phyloP scores from a whole-genome alignment of 2,329 filamentous ascomycete genomes.

The Talaromyces sp. region DNA sequence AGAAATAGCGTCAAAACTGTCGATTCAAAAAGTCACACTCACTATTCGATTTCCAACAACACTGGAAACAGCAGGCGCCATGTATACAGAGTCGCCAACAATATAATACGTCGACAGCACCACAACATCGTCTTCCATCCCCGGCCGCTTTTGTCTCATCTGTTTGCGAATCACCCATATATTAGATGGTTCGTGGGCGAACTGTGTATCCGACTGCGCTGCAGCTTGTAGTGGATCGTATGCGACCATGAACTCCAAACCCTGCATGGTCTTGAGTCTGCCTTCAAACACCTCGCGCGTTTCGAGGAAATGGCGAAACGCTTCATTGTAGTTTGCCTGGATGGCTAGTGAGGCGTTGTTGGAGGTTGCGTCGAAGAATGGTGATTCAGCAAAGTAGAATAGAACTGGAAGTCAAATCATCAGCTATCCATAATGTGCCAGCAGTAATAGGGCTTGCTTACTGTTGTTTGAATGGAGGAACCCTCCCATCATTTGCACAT shows the following conservation, averaged over 20 bases:
- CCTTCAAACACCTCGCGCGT: constrained; percentile 55
- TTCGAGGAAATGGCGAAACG: constrained; percentile 47
- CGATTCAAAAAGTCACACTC: constrained; percentile 24
- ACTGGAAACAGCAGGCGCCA: constrained; percentile 57
- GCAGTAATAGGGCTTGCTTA: constrained; percentile 19
- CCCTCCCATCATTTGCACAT: constrained; percentile 44
- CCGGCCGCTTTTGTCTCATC: constrained; percentile 41
- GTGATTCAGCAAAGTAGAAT: constrained; percentile 58
- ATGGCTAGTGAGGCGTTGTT: constrained; percentile 55
- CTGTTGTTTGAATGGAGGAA: constrained; percentile 44
- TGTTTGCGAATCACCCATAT: constrained; percentile 61
- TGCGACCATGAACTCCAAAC: constrained; percentile 56
- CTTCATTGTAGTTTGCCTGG: constrained; percentile 48
- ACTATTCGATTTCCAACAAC: constrained; percentile 53
- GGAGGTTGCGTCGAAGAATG: constrained; percentile 58
- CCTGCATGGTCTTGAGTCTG: constrained; percentile 50
- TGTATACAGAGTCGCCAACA: constrained; percentile 56
- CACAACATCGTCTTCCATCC: constrained; percentile 46
- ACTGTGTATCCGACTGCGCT: constrained; percentile 36
- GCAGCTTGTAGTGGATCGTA: constrained; percentile 51
- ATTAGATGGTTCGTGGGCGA: constrained; percentile 43
- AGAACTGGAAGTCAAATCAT: constrained; percentile 40
- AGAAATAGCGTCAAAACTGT: background rate
- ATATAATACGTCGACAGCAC: constrained; percentile 57
- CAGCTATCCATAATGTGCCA: background rate